Percentiles rank a stretch among this genome's conserved stretches.
Conservation (phyloP, 768 basidiomycete genomes). For the Kwoniella dendrophila region DNA sequence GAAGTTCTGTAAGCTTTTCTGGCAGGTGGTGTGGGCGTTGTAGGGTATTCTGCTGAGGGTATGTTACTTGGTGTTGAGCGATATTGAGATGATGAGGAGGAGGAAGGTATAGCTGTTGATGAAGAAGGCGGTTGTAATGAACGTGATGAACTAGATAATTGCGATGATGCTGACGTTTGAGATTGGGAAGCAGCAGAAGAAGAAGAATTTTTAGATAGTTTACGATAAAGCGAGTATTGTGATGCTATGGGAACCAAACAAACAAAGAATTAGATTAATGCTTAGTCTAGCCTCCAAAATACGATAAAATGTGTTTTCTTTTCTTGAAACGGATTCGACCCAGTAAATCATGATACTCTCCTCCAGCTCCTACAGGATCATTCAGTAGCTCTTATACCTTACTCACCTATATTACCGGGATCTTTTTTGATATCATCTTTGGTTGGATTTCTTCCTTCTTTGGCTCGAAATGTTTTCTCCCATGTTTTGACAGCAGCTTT, state of each 20-base stretch:
- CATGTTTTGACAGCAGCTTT: conserved; percentile 57
- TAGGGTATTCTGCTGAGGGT: conserved; percentile 34
- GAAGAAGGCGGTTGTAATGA: conserved; percentile 22
- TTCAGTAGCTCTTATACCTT: too few relatives aligned
- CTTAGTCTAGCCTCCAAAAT: background rate
- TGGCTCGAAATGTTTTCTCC: conserved; percentile 54
- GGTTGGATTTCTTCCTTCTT: conserved; percentile 50
- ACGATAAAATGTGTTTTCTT: background rate
- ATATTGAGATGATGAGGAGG: conserved; percentile 15
- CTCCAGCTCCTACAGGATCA: too few relatives aligned
- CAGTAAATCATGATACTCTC: too few relatives aligned
- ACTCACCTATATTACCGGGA: conserved; percentile 54
- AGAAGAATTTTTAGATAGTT: conserved; percentile 26
- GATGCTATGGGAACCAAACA: conserved; percentile 33
- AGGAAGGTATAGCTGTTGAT: conserved; percentile 17
- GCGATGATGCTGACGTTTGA: background rate
- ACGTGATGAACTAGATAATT: background rate
- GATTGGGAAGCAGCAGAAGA: conserved; percentile 19
- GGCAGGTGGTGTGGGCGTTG: conserved; percentile 46
- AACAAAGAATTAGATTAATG: background rate
- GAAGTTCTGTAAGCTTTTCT: conserved; percentile 16
- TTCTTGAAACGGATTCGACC: background rate
- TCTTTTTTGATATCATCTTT: conserved; percentile 57
- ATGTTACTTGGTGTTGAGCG: conserved; percentile 29
- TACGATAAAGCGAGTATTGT: conserved; percentile 44